phyloP scores from a whole-genome alignment of 352 stramenopile species.

The Pythium dissimile region DNA sequence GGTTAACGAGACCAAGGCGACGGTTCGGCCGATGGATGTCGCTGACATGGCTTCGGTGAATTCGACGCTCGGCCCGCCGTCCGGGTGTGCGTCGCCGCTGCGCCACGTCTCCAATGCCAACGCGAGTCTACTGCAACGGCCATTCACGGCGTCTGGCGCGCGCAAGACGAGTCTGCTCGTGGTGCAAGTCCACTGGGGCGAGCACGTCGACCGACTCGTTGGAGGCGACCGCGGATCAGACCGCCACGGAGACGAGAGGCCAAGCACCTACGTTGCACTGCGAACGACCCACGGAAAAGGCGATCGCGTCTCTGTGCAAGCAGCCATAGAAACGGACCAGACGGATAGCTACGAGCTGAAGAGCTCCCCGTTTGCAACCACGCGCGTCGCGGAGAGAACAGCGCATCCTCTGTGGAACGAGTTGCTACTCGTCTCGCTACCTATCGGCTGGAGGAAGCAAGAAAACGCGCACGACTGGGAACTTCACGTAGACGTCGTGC shows the following conservation, averaged over 20 bases:
- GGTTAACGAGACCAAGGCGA: slow-evolving; percentile 2
- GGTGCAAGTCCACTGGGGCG: slow-evolving; percentile 53
- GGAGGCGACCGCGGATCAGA: neutral
- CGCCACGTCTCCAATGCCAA: neutral
- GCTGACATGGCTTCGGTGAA: slow-evolving; percentile 20
- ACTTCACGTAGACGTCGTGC: slow-evolving; percentile 62
- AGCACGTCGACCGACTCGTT: slow-evolving; percentile 28
- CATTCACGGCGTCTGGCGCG: slow-evolving; percentile 45
- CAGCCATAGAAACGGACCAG: neutral
- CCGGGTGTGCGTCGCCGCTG: slow-evolving; percentile 32
- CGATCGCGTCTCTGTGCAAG: neutral
- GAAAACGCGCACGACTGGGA: slow-evolving; percentile 3
- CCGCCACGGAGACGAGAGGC: neutral
- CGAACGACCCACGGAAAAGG: neutral
- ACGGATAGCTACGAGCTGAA: slow-evolving; percentile 35
- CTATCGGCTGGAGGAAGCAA: slow-evolving; percentile 32
- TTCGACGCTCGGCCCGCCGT: slow-evolving; percentile 45
- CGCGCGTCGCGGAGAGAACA: slow-evolving; percentile 46
- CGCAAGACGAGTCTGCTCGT: slow-evolving; percentile 38
- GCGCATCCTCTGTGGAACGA: slow-evolving; percentile 58
- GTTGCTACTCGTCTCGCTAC: slow-evolving; percentile 52
- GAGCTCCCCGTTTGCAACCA: slow-evolving; percentile 64
- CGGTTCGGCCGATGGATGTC: slow-evolving; percentile 2
- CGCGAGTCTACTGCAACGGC: slow-evolving; percentile 18
- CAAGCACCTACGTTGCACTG: slow-evolving; percentile 22